A percentile compares a stretch with the other conserved stretches of the same genome.
Evolutionary conservation across 768 basidiomycete genomes (phyloP).

Genomic region (Hortiboletus campestris): DNA sequence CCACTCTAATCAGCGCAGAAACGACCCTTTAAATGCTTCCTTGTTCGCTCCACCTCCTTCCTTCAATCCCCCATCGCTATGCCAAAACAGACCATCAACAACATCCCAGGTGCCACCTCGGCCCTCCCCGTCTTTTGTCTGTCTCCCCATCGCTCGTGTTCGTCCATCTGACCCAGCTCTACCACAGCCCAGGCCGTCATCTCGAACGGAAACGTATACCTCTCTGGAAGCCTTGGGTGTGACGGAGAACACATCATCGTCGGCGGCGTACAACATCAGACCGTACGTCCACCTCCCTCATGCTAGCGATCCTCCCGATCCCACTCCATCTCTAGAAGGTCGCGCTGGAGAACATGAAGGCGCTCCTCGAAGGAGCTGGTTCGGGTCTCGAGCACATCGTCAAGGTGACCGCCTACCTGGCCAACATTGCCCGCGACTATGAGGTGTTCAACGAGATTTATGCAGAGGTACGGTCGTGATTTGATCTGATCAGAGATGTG

Average conservation of each 20-base stretch:
- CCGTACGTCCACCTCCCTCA: conserved; percentile 25
- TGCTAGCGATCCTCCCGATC: neutral
- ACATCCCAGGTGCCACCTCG: conserved; percentile 30
- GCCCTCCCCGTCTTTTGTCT: conserved; percentile 36
- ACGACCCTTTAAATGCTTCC: neutral
- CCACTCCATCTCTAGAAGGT: conserved; percentile 24
- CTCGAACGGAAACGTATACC: conserved; percentile 36
- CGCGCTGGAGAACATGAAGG: conserved; percentile 39
- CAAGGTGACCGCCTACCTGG: conserved; percentile 42
- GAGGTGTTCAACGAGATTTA: conserved; percentile 40
- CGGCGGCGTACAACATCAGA: conserved; percentile 38
- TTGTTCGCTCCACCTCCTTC: neutral
- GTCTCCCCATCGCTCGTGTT: neutral
- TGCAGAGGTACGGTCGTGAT: conserved; percentile 23
- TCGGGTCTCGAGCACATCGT: conserved; percentile 36
- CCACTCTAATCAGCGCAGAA: neutral
- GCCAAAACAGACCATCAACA: conserved; percentile 30
- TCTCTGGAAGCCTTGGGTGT: conserved; percentile 41
- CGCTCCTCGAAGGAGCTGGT: conserved; percentile 38
- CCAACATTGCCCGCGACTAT: conserved; percentile 38
- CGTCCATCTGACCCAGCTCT: neutral
- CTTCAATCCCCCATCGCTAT: conserved; percentile 7
- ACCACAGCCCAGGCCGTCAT: conserved; percentile 37
- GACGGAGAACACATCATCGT: conserved; percentile 31
- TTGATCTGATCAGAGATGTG: neutral